Base-by-base conservation (phyloP, 106 monocot genomes). In the Acorus gramineus region DNA sequence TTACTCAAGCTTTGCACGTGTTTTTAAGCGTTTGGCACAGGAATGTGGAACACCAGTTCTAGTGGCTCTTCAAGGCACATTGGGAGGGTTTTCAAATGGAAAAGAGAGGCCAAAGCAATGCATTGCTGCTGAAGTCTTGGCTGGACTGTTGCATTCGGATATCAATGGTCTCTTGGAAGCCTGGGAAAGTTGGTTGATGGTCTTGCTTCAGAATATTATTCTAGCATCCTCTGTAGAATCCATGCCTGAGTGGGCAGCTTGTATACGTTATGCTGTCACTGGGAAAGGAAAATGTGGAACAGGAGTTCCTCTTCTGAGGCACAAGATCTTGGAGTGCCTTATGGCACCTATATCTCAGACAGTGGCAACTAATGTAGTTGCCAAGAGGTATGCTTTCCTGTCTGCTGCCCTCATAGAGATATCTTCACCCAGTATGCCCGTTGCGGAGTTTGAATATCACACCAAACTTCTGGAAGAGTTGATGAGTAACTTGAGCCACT, bases 91-190 rank as follows among this genome's bases (percentile, higher is more conserved):
- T 76, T 73, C 74, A 14, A 77, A 52, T 71, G 75, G 85, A 73
- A 86, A 85, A 71, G 98, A 98, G 71, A 92, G 92, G 63, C 81
- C 92, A 57, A 98, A 86, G 69, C 98, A 98, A 61, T 89, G 88
- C 84, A 92, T 98, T 74, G 98, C 98, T 66, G 85, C 92, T 61
- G 98, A 98, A 79, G 88, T 66, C 46, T 65, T 98, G 68, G 92
- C 98, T 74, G 98, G 98, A 3, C 72, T 92, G 66, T 75, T 98
- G 61, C 98, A 98, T 66, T 98, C 98, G 75, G 98, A 98, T 71
- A 64, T 85, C 44, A 59, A 2, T 81, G 92, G 77, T 9, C 71
- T 92, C 45, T 57, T 56, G 52, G 88, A 81, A 65, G 83, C 75
- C 13, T 92, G 85, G 88, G 88, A 92, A 52, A 70, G 69, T 61